Percentiles rank a stretch among this genome's conserved stretches.
These are phyloP conservation scores for Tuber magnatum DNA, from an alignment of 495 filamentous ascomycete genomes.

Conservation along the genomic window DNA sequence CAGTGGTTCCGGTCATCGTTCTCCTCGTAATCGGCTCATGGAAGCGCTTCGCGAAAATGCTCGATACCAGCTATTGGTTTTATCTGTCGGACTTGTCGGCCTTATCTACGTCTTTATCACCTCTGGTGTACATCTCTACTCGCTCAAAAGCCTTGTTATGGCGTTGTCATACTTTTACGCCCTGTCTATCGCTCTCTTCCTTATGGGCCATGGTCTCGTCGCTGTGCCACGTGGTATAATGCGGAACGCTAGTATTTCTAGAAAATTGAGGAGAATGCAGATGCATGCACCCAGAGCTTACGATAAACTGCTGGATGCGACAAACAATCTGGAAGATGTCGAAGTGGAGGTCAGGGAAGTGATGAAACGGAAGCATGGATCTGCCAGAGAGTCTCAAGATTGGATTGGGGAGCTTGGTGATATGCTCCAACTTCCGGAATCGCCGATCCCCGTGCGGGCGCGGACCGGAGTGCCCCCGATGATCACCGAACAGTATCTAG, in stretches of 20 bases:
- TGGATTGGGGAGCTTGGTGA: constrained; percentile 92
- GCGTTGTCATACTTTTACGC: constrained; percentile 92
- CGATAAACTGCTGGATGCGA: constrained; percentile 80
- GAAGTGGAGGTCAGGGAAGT: constrained; percentile 73
- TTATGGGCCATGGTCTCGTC: constrained; percentile 95
- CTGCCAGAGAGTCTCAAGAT: constrained; percentile 71
- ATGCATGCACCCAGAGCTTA: constrained; percentile 70
- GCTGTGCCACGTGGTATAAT: constrained; percentile 77
- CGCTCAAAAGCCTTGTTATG: constrained; percentile 75
- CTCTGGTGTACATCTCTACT: constrained; percentile 59
- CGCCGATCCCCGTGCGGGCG: constrained; percentile 46
- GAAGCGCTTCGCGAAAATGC: constrained; percentile 81
- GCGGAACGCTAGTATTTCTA: constrained; percentile 64
- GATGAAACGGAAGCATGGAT: constrained; percentile 71
- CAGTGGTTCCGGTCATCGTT: constrained; percentile 84
- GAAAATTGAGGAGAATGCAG: constrained; percentile 65
- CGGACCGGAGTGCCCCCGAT: constrained; percentile 57
- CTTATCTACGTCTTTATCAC: constrained; percentile 76
- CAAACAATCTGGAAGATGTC: constrained; percentile 68
- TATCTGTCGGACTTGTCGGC: constrained; percentile 62
- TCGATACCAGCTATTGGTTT: constrained; percentile 73
- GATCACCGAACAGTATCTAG: constrained; percentile 87
- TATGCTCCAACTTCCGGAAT: constrained; percentile 59
- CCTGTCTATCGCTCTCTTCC: constrained; percentile 78
- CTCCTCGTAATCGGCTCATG: constrained; percentile 66